Evolutionary conservation across 2,329 filamentous ascomycete species (phyloP).

Genomic region (Penicillium aurantiogriseum): DNA sequence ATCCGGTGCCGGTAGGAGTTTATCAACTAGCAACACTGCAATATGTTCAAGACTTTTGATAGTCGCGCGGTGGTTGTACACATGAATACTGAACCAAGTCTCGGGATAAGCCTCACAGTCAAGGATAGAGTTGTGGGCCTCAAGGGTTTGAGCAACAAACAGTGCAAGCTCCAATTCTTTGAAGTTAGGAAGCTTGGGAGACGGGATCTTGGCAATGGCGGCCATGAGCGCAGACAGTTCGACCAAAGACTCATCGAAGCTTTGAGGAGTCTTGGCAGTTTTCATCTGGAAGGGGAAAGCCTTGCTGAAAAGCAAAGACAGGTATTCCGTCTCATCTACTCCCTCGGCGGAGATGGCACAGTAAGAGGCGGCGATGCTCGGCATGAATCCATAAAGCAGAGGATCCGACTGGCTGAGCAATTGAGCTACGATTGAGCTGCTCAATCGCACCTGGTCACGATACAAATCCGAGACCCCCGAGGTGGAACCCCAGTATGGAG

Average conservation of each 20-base stretch:
- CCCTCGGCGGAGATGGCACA: slow-evolving; percentile 68
- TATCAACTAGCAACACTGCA: slow-evolving; percentile 73
- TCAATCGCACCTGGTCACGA: slow-evolving; percentile 88
- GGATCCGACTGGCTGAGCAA: slow-evolving; percentile 75
- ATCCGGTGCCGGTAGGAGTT: slow-evolving; percentile 82
- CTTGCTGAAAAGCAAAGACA: slow-evolving; percentile 87
- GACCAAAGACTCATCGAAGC: slow-evolving; percentile 82
- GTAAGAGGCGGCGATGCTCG: slow-evolving; percentile 88
- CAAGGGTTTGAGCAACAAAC: slow-evolving; percentile 74
- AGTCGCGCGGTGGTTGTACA: slow-evolving; percentile 87
- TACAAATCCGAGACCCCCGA: slow-evolving; percentile 77
- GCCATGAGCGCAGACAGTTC: slow-evolving; percentile 87
- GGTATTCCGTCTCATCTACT: slow-evolving; percentile 55
- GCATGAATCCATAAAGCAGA: slow-evolving; percentile 83
- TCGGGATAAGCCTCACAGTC: slow-evolving; percentile 85
- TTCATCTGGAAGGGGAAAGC: slow-evolving; percentile 84
- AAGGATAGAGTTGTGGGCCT: slow-evolving; percentile 85
- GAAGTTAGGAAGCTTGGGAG: slow-evolving; percentile 71
- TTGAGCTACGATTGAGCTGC: slow-evolving; percentile 86
- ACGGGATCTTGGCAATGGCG: slow-evolving; percentile 71
- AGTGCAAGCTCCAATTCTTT: slow-evolving; percentile 74
- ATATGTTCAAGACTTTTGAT: slow-evolving; percentile 84
- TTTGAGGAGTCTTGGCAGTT: slow-evolving; percentile 57
- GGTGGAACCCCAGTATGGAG: slow-evolving; percentile 84
- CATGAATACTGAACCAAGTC: slow-evolving; percentile 88